These are phyloP conservation scores for Fusarium xylarioides DNA, from an alignment of 2,329 filamentous ascomycete genomes.

Conservation along the genomic window DNA sequence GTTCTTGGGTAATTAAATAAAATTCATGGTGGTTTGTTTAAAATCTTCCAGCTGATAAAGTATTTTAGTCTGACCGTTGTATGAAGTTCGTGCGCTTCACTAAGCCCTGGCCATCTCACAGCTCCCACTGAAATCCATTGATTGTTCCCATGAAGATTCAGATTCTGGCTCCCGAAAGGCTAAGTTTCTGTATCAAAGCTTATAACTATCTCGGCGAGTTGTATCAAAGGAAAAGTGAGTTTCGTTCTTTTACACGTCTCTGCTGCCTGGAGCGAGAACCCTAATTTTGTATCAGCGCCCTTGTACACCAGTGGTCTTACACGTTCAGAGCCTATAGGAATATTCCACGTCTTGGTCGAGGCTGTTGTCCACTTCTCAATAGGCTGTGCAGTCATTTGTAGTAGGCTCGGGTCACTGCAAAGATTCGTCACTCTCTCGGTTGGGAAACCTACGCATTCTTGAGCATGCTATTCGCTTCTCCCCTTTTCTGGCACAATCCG, in stretches of 20 bases:
- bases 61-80: not conserved
- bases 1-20: too few relatives aligned
- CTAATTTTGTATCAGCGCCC: too few relatives aligned
- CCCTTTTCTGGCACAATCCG: too few relatives aligned
- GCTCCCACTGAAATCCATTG: not conserved
- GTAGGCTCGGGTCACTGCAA: too few relatives aligned
- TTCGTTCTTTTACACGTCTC: not conserved
- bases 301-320: too few relatives aligned
- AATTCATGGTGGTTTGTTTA: not conserved
- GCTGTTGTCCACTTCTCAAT: too few relatives aligned
- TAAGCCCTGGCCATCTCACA: not conserved
- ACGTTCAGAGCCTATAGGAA: too few relatives aligned
- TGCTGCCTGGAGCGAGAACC: not conserved
- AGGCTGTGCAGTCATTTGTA: not conserved
- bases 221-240: not conserved
- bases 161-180: too few relatives aligned
- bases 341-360: not conserved
- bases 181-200: too few relatives aligned
- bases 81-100: not conserved
- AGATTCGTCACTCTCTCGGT: too few relatives aligned
- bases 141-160: rapidly evolving
- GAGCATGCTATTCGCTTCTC: too few relatives aligned
- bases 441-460: not conserved
- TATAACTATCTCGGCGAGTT: not conserved
- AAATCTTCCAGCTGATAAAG: not conserved